Base-by-base conservation (phyloP, 495 filamentous ascomycete genomes). In the Tricharina praecox region DNA sequence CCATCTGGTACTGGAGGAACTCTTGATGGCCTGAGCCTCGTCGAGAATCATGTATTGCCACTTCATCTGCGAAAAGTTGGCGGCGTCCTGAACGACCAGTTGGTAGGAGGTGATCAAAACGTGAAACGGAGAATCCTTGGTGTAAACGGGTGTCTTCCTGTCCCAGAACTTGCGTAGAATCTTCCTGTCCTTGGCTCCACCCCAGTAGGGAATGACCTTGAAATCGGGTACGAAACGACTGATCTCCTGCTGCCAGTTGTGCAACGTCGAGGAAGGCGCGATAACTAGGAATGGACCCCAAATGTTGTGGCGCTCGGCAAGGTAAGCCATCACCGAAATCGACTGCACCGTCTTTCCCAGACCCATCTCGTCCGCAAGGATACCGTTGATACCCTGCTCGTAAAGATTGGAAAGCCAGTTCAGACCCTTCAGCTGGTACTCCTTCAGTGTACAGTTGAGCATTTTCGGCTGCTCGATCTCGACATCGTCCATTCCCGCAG, bases 31-130 rank as follows among this genome's bases (percentile, higher is more conserved):
- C 61, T 97, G 90, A 16, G 90, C 90, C 63, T 97, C 90, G 57
- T 97, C 90, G 26, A 97, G 73, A 59, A 97, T 93, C 90, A 97
- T 97, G 65, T 96, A 97, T 67, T 97, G 90, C 90, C 90, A 97
- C 53, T 81, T 83, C 65, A 97, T 85, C 67, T 95, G 95, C 63
- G 94, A 86, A 68, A 97, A 94, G 63, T 96, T 96, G 40, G 84
- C 77, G 5, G 92, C 81, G 61, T 97, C 90, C 23, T 85, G 79
- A 24, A 97, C 90, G 34, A 96, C 92, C 1, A 97, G 74, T 59
- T 97, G 90, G 63, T 97, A 97, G 0, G 90, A 96, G 4, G 90
- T 96, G 32, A 97, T 79, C 26, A 96, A 71, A 50, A 97, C 85
- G 60, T 97, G 90, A 69, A 97, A 96, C 18, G 82, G 75, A 0